Conservation (phyloP, 306 rosid genomes). For the Bauhinia variegata region DNA sequence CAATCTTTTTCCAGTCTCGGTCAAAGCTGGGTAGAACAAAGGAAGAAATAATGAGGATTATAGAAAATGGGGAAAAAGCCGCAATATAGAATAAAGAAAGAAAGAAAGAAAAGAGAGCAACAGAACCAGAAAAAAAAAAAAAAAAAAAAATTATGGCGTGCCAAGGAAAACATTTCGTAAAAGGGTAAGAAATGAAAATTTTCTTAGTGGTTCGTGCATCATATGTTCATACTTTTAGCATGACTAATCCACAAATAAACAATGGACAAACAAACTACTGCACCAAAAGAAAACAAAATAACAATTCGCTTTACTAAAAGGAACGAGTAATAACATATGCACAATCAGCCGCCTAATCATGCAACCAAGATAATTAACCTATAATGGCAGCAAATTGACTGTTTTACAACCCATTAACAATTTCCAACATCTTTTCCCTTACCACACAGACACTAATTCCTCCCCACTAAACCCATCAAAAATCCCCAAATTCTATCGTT, state of each 20-base stretch:
- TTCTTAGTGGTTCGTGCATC: neutral
- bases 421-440: slow-evolving; percentile 23
- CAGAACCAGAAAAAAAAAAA: too few species aligned
- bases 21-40: slow-evolving; percentile 68
- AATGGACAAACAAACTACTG: too few species aligned
- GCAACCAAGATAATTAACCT: neutral
- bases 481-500: slow-evolving; percentile 16
- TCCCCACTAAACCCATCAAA: slow-evolving; percentile 8
- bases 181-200: neutral
- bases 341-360: neutral
- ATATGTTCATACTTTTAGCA: slow-evolving; percentile 1
- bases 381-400: neutral
- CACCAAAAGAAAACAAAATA: slow-evolving; percentile 5
- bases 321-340: neutral
- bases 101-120: too few species aligned
- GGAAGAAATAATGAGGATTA: slow-evolving; percentile 19
- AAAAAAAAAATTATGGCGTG: slow-evolving; percentile 1
- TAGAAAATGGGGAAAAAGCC: slow-evolving; percentile 15
- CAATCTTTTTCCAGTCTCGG: slow-evolving; percentile 99
- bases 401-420: neutral
- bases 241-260: neutral
- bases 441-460: neutral
- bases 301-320: neutral
- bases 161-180: neutral
- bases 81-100: neutral